Evolutionary conservation across 2,329 filamentous ascomycete species (phyloP).

Genomic region (Colletotrichum phormii): DNA sequence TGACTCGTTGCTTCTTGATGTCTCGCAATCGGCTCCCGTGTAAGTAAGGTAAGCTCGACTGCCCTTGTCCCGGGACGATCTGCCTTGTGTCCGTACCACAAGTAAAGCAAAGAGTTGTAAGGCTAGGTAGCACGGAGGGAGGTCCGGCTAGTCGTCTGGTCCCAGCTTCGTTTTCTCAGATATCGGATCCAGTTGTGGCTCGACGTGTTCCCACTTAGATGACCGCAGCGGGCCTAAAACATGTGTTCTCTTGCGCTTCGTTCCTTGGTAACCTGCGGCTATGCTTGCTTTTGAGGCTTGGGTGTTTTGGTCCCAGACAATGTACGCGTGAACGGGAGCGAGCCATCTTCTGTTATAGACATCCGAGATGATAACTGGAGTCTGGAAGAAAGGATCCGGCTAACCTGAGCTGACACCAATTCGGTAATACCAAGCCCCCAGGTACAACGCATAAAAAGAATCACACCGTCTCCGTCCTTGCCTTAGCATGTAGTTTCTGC

Average conservation of each 20-base stretch:
- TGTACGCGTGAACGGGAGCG: neutral
- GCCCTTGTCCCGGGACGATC: neutral
- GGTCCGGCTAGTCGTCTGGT: neutral
- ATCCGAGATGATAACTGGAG: neutral
- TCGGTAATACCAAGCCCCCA: neutral
- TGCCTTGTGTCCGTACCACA: neutral
- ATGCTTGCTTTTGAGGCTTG: neutral
- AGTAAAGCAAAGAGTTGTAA: neutral
- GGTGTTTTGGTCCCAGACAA: neutral
- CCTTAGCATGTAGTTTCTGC: neutral
- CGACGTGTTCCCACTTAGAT: neutral
- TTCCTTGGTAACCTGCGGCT: neutral
- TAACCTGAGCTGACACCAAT: neutral
- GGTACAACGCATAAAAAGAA: neutral
- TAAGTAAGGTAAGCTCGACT: neutral
- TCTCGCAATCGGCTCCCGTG: neutral
- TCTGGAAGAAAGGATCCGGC: neutral
- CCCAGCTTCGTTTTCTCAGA: neutral
- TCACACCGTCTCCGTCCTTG: neutral
- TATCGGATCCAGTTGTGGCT: neutral
- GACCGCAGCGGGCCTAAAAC: neutral
- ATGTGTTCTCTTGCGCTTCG: neutral
- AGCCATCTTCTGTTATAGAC: conserved; percentile 3
- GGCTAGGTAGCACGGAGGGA: neutral
- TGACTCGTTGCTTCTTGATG: neutral